phyloP scores from a whole-genome alignment of 2,329 filamentous ascomycete species.

The Aspergillus pseudoviridinutans region DNA sequence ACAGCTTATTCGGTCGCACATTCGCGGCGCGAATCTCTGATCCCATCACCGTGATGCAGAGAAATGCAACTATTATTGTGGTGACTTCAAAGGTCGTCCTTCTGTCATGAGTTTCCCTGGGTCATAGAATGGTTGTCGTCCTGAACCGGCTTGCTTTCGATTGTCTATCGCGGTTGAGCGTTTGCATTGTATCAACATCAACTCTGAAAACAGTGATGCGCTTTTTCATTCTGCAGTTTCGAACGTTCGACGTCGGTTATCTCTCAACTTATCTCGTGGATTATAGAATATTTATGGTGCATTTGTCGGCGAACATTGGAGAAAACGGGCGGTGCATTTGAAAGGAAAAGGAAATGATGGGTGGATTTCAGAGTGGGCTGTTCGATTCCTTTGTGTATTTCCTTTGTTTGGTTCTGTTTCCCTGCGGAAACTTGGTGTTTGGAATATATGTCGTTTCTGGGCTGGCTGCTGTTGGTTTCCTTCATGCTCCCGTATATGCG shows the following conservation, averaged over 20 bases:
- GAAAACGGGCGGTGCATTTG: conserved; percentile 6
- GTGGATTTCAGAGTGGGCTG: conserved; percentile 6
- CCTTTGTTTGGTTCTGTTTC: conserved; percentile 3
- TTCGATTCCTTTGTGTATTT: conserved; percentile 2
- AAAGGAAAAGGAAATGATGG: conserved; percentile 1
- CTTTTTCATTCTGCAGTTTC: conserved; percentile 10
- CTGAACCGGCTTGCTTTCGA: conserved; percentile 8
- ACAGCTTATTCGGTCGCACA: conserved; percentile 24
- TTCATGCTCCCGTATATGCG: neutral
- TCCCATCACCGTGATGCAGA: conserved; percentile 17
- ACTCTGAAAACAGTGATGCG: neutral
- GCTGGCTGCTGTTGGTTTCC: neutral
- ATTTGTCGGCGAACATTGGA: conserved; percentile 11
- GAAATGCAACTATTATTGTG: neutral
- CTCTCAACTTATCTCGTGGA: conserved; percentile 2
- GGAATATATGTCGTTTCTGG: neutral
- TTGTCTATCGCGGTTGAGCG: conserved; percentile 26
- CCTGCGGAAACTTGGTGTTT: neutral
- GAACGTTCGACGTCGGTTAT: conserved; percentile 3
- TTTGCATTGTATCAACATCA: conserved; percentile 23
- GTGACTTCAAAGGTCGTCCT: neutral
- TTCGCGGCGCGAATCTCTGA: conserved; percentile 28
- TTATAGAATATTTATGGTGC: conserved; percentile 1
- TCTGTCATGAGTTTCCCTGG: conserved; percentile 11
- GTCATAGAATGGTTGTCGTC: conserved; percentile 6